phyloP scores from a whole-genome alignment of 2,329 filamentous ascomycete genomes.

The Teratosphaeria epicoccoides region DNA sequence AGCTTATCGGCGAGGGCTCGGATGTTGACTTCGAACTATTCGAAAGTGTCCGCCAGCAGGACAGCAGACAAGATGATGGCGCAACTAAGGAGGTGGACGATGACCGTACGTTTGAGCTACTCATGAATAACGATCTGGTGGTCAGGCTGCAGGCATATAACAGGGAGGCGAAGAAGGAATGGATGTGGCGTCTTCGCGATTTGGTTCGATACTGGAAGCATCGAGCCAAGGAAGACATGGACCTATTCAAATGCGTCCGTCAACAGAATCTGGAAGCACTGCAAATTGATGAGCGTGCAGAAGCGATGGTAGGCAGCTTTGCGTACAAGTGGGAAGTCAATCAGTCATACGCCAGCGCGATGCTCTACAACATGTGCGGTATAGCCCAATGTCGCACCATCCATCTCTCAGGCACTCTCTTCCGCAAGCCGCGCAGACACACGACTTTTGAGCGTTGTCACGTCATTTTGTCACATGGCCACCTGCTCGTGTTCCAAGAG shows the following conservation, averaged over 20 bases:
- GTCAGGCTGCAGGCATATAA: constrained; percentile 49
- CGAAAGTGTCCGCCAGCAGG: constrained; percentile 22
- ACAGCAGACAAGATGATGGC: constrained; percentile 38
- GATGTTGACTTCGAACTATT: constrained; percentile 45
- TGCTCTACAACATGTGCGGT: constrained; percentile 59
- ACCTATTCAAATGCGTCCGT: constrained; percentile 47
- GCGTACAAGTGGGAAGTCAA: constrained; percentile 59
- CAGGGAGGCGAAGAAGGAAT: constrained; percentile 47
- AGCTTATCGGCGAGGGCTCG: constrained; percentile 40
- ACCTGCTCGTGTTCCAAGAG: constrained; percentile 52
- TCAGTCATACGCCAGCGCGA: constrained; percentile 50
- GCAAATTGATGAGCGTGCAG: constrained; percentile 55
- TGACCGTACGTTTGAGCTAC: constrained; percentile 50
- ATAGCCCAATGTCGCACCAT: constrained; percentile 52
- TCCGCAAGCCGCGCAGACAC: constrained; percentile 53
- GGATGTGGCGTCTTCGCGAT: constrained; percentile 48
- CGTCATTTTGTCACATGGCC: constrained; percentile 50
- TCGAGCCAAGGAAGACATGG: constrained; percentile 46
- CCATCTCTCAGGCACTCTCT: constrained; percentile 51
- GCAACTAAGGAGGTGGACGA: constrained; percentile 44
- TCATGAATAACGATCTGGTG: constrained; percentile 50
- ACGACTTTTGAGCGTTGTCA: constrained; percentile 50
- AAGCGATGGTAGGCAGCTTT: constrained; percentile 55
- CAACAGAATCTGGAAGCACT: constrained; percentile 48
- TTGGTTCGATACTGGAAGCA: constrained; percentile 53